These are phyloP conservation scores for Apiospora arundinis DNA, from an alignment of 2,329 filamentous ascomycete species.

Conservation along the genomic window DNA sequence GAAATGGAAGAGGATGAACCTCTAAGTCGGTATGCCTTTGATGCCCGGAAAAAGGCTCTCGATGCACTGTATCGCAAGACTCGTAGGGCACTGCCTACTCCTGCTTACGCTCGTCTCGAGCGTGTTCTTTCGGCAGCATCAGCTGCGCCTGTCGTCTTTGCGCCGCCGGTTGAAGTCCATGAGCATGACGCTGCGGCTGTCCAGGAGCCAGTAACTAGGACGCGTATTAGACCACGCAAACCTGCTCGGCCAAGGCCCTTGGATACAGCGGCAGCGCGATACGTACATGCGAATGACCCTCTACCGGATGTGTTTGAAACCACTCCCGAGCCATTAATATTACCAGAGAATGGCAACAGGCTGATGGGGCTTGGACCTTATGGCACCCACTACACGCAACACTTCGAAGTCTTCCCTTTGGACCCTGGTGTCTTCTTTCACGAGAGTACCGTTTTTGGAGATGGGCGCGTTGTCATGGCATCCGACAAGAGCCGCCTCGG, in stretches of 20 bases:
- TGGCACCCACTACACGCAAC: constrained; percentile 65
- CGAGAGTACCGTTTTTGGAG: constrained; percentile 63
- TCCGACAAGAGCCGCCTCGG: constrained; percentile 39
- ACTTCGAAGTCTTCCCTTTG: constrained; percentile 69
- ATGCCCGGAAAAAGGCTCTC: constrained; percentile 57
- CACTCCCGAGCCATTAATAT: constrained; percentile 26
- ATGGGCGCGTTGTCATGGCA: constrained; percentile 53
- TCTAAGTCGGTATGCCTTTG: constrained; percentile 49
- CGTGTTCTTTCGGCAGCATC: constrained; percentile 37
- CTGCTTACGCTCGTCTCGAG: constrained; percentile 43
- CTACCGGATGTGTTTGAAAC: constrained; percentile 40
- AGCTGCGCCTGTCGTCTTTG: constrained; percentile 30
- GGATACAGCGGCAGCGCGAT: constrained; percentile 59
- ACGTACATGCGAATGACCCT: constrained; percentile 60
- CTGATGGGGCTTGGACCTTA: constrained; percentile 64
- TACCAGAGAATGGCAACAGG: constrained; percentile 37
- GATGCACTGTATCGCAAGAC: constrained; percentile 59
- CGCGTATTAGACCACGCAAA: constrained; percentile 47
- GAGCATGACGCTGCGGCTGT: constrained; percentile 20
- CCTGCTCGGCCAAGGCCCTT: constrained; percentile 49
- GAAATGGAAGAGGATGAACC: constrained; percentile 52
- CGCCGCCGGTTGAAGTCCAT: constrained; percentile 10
- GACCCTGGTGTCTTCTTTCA: constrained; percentile 64
- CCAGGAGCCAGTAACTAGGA: constrained; percentile 11
- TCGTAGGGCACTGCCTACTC: constrained; percentile 36